phyloP scores from a whole-genome alignment of 176 grass and related monocot species.

The Oryza nivara region DNA sequence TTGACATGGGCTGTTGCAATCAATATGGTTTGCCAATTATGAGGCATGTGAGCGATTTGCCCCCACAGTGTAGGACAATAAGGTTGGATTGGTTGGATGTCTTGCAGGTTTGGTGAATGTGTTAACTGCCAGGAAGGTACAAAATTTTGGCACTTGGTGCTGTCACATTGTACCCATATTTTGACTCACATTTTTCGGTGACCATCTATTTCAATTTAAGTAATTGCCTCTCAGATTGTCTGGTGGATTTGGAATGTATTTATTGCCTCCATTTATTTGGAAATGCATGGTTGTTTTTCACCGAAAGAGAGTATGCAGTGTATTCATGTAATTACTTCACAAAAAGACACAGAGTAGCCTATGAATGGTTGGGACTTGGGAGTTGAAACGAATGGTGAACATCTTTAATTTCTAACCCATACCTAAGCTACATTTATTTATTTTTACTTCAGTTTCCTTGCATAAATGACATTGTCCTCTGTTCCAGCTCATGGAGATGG shows the following conservation, averaged over 20 bases:
- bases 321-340: neutral
- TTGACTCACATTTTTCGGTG: neutral
- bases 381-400: constrained; percentile 7
- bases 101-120: constrained; percentile 19
- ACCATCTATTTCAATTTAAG: neutral
- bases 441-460: neutral
- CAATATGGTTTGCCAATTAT: constrained; percentile 24
- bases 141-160: neutral
- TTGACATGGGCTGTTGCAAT: constrained; percentile 15
- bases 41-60: constrained; percentile 43
- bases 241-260: neutral
- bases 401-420: constrained; percentile 2
- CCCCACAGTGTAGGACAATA: constrained; percentile 38
- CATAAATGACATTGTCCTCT: constrained; percentile 29
- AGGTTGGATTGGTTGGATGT: constrained; percentile 35
- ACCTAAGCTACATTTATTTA: neutral
- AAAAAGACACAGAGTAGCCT: neutral
- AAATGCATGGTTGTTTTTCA: neutral
- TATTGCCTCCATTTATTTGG: neutral
- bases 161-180: constrained; percentile 9
- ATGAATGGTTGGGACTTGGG: neutral
- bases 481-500: constrained; percentile 17
- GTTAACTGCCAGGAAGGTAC: constrained; percentile 19
- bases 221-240: neutral
- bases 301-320: neutral